A percentile compares a stretch with the other conserved stretches of the same genome.
Conservation (phyloP, 106 monocot species). For the Acorus gramineus region DNA sequence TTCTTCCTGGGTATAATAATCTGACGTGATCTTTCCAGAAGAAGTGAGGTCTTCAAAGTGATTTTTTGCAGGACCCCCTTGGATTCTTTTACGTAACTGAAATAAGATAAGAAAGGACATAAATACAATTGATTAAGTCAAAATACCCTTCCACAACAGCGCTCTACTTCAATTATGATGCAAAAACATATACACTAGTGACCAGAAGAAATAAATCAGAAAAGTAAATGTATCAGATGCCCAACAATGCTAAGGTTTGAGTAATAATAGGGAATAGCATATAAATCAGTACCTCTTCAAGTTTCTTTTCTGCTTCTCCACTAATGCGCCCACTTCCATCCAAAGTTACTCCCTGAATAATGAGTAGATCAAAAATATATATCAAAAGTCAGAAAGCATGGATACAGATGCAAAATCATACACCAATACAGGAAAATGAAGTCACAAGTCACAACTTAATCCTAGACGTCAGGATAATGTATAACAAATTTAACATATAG, state of each 20-base stretch:
- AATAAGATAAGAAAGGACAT: slow-evolving; percentile 6
- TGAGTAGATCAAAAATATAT: slow-evolving; percentile 2
- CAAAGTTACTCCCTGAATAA: slow-evolving; percentile 68
- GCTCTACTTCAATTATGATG: no score
- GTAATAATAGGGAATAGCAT: not conserved
- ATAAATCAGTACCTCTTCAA: slow-evolving; percentile 55
- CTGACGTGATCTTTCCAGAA: slow-evolving; percentile 50
- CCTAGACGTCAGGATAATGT: no score
- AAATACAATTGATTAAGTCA: not conserved
- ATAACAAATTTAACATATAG: no score
- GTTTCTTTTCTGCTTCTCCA: slow-evolving; percentile 86
- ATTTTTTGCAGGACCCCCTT: slow-evolving; percentile 34
- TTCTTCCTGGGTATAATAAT: slow-evolving; percentile 84
- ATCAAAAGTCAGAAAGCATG: not conserved
- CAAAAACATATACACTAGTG: no score
- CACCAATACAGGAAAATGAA: not conserved
- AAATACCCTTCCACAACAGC: no score
- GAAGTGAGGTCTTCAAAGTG: slow-evolving; percentile 53
- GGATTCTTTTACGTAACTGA: slow-evolving; percentile 75
- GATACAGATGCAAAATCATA: not conserved
- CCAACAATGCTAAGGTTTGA: no score
- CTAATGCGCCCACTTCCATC: slow-evolving; percentile 74
- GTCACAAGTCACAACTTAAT: not conserved
- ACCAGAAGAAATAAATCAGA: no score
- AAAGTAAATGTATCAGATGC: no score